Conservation (phyloP, 2,329 filamentous ascomycete species). For the Fusarium algeriense region DNA sequence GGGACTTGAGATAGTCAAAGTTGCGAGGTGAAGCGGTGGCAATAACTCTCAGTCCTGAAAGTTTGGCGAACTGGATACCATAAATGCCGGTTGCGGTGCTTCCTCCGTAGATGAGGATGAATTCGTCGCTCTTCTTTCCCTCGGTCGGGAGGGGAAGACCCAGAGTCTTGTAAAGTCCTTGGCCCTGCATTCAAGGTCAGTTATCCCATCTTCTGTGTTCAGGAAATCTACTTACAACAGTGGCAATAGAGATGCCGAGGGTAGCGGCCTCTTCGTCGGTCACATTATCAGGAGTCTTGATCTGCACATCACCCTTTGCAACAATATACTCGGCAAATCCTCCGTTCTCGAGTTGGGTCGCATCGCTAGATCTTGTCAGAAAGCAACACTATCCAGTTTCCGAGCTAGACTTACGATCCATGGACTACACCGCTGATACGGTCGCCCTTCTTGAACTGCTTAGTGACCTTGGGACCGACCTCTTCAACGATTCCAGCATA, state of each 20-base stretch:
- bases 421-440: slow-evolving; percentile 51
- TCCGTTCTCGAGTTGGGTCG: slow-evolving; percentile 48
- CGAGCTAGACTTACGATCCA: slow-evolving; percentile 3
- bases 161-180: slow-evolving; percentile 62
- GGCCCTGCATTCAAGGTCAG: slow-evolving; percentile 43
- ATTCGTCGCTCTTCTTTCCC: slow-evolving; percentile 52
- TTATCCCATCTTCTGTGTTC: too few relatives aligned
- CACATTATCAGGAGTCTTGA: slow-evolving; percentile 57
- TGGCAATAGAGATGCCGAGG: slow-evolving; percentile 58
- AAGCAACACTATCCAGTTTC: not conserved
- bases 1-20: slow-evolving; percentile 50
- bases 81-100: slow-evolving; percentile 69
- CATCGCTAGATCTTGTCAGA: slow-evolving; percentile 1
- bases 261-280: slow-evolving; percentile 61
- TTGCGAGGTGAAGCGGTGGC: slow-evolving; percentile 54
- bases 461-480: slow-evolving; percentile 55
- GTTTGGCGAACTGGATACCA: slow-evolving; percentile 57
- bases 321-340: slow-evolving; percentile 56
- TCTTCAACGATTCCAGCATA: slow-evolving; percentile 62
- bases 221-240: slow-evolving; percentile 32
- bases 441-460: slow-evolving; percentile 60
- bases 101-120: slow-evolving; percentile 59
- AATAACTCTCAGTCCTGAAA: slow-evolving; percentile 53
- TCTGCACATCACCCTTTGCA: slow-evolving; percentile 55
- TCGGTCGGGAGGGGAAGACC: slow-evolving; percentile 59